Evolutionary conservation across 108 stramenopile genomes (phyloP), one percentile per base, ranked within the genome.

Genomic region (Schizochytrium sp.): DNA sequence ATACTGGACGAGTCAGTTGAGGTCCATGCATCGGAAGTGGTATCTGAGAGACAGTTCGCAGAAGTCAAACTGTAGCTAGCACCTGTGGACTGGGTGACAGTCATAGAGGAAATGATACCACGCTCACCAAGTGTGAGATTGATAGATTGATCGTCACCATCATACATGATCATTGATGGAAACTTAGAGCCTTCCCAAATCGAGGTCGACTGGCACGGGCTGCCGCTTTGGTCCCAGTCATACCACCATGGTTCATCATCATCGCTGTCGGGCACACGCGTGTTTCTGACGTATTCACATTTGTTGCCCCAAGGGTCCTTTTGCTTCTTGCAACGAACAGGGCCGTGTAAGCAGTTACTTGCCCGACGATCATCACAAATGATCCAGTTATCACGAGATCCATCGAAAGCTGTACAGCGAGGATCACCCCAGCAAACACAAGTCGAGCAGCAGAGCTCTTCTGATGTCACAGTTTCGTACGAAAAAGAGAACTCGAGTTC

Each of bases 391-490:
- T 17, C 76, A 1, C 53, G 76, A 2, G 2, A n/a, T 0, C 76
- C 28, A 2, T 17, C 1, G 3, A 83, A 83, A 0, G 76, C 49
- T 47, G 53, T 83, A 40, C 76, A 83, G 50, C 53, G 50, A 5
- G 76, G 76, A 1, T 83, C 76, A 40, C 76, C 76, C 50, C 53
- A 83, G 76, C 76, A 83, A 40, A 53, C 38, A 53, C 76, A 83
- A 17, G 19, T 5, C 17, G 12, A 13, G 53, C 76, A 83, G 76
- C 76, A 83, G 15, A 55, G 50, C 76, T 55, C 76, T 47, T 50
- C 47, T 13, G 76, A 83, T 10, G 10, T 53, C 50, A 55, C 76
- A 1, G 47, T 3, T 53, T 55, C 53, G 2, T 55, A 49, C 76
- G 28, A 0, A 1, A 83, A 83, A 2, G 2, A 12, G 28, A 83